A percentile compares a stretch with the other conserved stretches of the same genome.
These are phyloP conservation scores for Cynanchum wilfordii DNA, from an alignment of 257 asterid species.

Conservation along the genomic window DNA sequence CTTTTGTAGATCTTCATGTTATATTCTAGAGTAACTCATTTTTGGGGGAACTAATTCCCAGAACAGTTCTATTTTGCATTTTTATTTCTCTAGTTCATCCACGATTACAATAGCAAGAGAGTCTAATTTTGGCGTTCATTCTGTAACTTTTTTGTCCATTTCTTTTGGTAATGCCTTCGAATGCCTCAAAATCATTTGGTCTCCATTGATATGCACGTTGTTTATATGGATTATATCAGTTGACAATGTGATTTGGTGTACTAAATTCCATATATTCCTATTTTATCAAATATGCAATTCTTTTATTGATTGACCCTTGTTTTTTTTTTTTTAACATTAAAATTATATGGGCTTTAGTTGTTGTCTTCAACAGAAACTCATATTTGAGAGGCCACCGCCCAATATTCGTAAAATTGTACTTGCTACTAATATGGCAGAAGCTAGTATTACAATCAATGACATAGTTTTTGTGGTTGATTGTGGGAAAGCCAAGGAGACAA, in stretches of 20 bases:
- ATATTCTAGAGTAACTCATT: not conserved
- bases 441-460: slow-evolving; percentile 97
- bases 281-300: not conserved
- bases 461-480: slow-evolving; percentile 94
- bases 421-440: slow-evolving; percentile 99
- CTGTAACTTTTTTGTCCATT: not conserved
- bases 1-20: not conserved
- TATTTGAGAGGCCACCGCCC: slow-evolving; percentile 86
- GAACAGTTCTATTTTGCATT: not conserved
- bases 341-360: slow-evolving; percentile 7
- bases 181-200: not conserved
- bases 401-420: slow-evolving; percentile 92
- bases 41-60: not conserved
- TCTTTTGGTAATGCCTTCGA: not conserved
- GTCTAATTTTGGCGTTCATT: not conserved
- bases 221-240: not conserved
- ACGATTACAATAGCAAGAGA: not conserved
- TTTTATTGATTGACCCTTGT: not conserved
- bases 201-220: not conserved
- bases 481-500: slow-evolving; percentile 98
- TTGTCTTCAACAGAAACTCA: slow-evolving; percentile 62
- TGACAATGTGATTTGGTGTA: not conserved
- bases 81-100: not conserved
- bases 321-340: not conserved
- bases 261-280: not conserved